Evolutionary conservation across 768 basidiomycete genomes (phyloP), one percentile per base, ranked within the genome.

Genomic region (Boletus patriciae): DNA sequence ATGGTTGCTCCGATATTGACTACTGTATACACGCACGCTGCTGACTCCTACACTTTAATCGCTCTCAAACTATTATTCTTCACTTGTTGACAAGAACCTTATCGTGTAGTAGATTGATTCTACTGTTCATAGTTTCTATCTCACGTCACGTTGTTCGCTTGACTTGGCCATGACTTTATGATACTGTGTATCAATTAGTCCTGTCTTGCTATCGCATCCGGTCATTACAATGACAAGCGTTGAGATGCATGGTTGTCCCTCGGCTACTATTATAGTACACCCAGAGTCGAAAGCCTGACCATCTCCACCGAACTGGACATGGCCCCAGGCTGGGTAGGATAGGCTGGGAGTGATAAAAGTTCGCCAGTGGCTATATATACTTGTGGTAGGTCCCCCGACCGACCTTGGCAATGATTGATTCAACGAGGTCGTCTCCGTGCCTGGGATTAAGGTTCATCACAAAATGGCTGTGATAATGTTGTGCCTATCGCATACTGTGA

Each of bases 171-270:
- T 46, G 52, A 62, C 47, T 29, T 43, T 56, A 66, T 54, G 62
- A 60, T 70, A 71, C 68, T 65, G 68, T 66, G 68, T 70, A 71
- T 69, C 60, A n/a, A 59, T 47, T 64, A 64, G 59, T 58, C 59
- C n/a, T 34, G 18, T 41, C 36, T 16, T 10, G 33, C n/a, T 19
- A 44, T 57, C 33, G 19, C 16, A 34, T 37, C 6, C 18, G 27
- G 13, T 42, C 49, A n/a, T 38, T 38, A 31, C 38, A 4, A 46
- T 34, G 41, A 21, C 3, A 12, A 12, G 44, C 25, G 23, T 23
- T 29, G 29, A 9, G 29, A 31, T 18, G n/a, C 11, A 25, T 9
- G 19, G 19, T 10, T 21, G 25, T 18, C 4, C 23, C 43, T 25
- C 16, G n/a, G 21, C 10, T 9, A 9, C 25, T 25, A n/a, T n/a